A percentile compares a stretch with the other conserved stretches of the same genome.
Evolutionary conservation across 495 filamentous ascomycete species (phyloP).

Genomic region (Xylona heveae): DNA sequence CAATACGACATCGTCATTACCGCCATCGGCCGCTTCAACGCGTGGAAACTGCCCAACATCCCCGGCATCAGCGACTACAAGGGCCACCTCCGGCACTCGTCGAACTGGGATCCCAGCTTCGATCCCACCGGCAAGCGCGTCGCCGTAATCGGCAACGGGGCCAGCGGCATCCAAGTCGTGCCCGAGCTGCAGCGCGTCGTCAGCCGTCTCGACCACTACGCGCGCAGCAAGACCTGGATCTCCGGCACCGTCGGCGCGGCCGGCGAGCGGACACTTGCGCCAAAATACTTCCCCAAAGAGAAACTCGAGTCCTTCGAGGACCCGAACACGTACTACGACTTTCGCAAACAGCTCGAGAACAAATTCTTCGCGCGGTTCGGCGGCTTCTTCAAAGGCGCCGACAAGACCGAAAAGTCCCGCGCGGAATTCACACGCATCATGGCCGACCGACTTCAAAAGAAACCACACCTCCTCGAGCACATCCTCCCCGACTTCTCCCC

Average conservation of each 20-base stretch:
- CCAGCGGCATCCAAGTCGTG: conserved; percentile 27
- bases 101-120: conserved; percentile 28
- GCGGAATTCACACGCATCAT: too few relatives aligned
- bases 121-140: conserved; percentile 29
- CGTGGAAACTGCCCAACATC: conserved; percentile 28
- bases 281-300: conserved; percentile 27
- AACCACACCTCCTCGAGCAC: conserved; percentile 29
- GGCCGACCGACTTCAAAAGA: conserved; percentile 25
- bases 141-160: conserved; percentile 40
- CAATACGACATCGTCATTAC: conserved; percentile 35
- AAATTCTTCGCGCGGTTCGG: conserved; percentile 33
- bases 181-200: conserved; percentile 34
- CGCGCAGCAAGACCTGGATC: conserved; percentile 49
- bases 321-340: conserved; percentile 25
- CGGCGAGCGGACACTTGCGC: conserved; percentile 20
- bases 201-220: conserved; percentile 39
- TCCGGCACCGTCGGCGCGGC: conserved; percentile 27
- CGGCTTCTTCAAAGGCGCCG: conserved; percentile 17
- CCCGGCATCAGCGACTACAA: conserved; percentile 25
- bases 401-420: conserved; percentile 7
- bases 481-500: conserved; percentile 44
- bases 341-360: conserved; percentile 27
- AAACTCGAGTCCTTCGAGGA: conserved; percentile 25
- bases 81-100: conserved; percentile 29
- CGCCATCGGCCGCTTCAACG: conserved; percentile 35